Evolutionary conservation across 768 basidiomycete genomes (phyloP), one percentile per base, ranked within the genome.

Genomic region (Chalciporus chontae): DNA sequence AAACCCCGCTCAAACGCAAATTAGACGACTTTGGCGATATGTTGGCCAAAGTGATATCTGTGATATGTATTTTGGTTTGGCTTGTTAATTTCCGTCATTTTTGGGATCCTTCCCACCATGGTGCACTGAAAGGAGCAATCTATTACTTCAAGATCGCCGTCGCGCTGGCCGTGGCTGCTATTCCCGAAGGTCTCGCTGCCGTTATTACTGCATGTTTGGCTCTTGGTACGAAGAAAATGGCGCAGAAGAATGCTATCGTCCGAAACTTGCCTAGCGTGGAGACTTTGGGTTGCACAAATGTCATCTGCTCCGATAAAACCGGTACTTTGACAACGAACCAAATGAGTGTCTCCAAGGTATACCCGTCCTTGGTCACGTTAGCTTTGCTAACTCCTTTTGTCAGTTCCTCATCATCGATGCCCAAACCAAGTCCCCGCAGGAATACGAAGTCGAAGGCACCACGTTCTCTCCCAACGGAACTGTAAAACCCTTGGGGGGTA

Each of bases 101-200:
- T 70, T 86, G 81, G 80, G 95, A 99, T 63, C 93, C 95, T 4
- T 80, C 89, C 21, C 95, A 99, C 64, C 89, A 88, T 56, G 90
- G 94, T 43, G 82, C 73, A 40, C 75, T 97, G 61, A 93, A 93
- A 66, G 95, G 95, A 37, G 95, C 95, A 0, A 82, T 99, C 46
- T 98, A 97, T 69, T 99, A 99, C 72, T 91, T 99, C 80, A 99
- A 99, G 73, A 97, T 99, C 64, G 95, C 95, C 31, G 96, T 99
- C 39, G 94, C 96, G 5, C 76, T 99, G 40, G 95, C 96, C n/a
- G 95, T 99, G 36, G 95, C 95, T 50, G 95, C 95, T 36, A 99
- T 98, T 64, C 95, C 96, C 0, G 95, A 99, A 70, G 95, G 95
- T 51, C 73, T 99, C n/a, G 94, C 95, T 31, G 94, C 94, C 44